Evolutionary conservation across 2,329 filamentous ascomycete genomes (phyloP).

Genomic region (Fusarium papillatum): DNA sequence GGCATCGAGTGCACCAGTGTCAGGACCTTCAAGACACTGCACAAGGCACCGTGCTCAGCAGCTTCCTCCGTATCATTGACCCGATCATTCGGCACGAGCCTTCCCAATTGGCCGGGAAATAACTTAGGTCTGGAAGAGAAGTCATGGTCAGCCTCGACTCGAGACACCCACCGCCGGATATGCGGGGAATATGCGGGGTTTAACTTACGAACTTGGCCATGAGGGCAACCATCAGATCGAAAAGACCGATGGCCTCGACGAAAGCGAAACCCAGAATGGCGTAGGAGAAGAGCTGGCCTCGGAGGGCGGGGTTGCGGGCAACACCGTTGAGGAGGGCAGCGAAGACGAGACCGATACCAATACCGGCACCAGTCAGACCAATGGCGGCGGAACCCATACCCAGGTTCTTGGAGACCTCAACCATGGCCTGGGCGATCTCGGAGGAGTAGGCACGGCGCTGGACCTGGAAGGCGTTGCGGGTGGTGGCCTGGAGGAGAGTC

Average conservation of each 20-base stretch:
- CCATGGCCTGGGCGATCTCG: conserved; percentile 89
- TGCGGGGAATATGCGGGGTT: conserved; percentile 2
- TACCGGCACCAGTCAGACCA: conserved; percentile 92
- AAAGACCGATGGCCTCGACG: conserved; percentile 92
- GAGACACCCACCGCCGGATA: not conserved
- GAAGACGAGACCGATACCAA: conserved; percentile 97
- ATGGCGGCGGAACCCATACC: conserved; percentile 93
- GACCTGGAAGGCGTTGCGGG: conserved; percentile 74
- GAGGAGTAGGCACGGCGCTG: conserved; percentile 86
- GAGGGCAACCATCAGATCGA: conserved; percentile 93
- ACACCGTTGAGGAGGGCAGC: conserved; percentile 90
- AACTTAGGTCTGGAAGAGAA: conserved; percentile 52
- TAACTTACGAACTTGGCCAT: conserved; percentile 88
- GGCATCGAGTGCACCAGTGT: conserved; percentile 42
- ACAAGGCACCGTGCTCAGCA: conserved; percentile 44
- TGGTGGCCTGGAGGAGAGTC: conserved; percentile 76
- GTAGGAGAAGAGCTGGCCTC: conserved; percentile 96
- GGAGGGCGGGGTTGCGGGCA: conserved; percentile 94
- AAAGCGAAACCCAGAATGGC: conserved; percentile 97
- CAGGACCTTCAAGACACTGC: conserved; percentile 45
- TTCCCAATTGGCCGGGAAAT: conserved; percentile 48
- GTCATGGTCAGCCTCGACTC: conserved; percentile 21
- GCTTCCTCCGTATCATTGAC: conserved; percentile 48
- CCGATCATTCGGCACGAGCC: conserved; percentile 53
- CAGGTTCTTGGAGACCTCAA: conserved; percentile 92